These are phyloP conservation scores for Termitomyces sp. DNA, from an alignment of 768 basidiomycete genomes.

Conservation along the genomic window DNA sequence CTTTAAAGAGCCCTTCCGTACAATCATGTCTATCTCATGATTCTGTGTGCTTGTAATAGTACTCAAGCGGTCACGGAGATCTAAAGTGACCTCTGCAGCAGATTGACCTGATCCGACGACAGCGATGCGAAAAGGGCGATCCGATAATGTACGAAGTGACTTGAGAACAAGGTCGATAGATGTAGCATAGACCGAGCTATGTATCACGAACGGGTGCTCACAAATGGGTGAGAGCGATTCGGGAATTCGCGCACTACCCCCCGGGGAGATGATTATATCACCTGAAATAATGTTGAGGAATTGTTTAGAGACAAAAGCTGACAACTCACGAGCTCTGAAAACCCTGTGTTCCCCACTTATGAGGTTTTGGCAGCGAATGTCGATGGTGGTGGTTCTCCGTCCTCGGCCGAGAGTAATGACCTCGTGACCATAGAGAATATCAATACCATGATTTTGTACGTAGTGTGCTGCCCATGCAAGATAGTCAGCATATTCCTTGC, in stretches of 20 bases:
- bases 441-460: conserved; percentile 36
- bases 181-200: conserved; percentile 37
- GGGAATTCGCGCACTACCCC: conserved; percentile 41
- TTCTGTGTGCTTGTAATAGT: conserved; percentile 18
- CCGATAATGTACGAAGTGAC: conserved; percentile 13
- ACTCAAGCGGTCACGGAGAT: conserved; percentile 33
- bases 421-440: conserved; percentile 40
- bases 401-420: conserved; percentile 33
- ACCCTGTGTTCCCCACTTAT: conserved; percentile 26
- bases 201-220: conserved; percentile 31
- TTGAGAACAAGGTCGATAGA: conserved; percentile 30
- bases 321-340: conserved; percentile 32
- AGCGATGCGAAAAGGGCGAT: conserved; percentile 31
- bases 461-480: conserved; percentile 43
- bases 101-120: conserved; percentile 41
- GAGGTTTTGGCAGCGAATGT: conserved; percentile 30
- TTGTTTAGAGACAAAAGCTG: not conserved
- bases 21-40: conserved; percentile 43
- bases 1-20: conserved; percentile 43
- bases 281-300: conserved; percentile 18
- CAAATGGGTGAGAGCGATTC: conserved; percentile 23
- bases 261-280: conserved; percentile 46
- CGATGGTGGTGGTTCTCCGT: conserved; percentile 22
- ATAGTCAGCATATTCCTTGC: conserved; percentile 51
- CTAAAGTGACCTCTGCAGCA: conserved; percentile 39